Base-by-base conservation (phyloP, 2,329 filamentous ascomycete species). In the Colletotrichum endophyticum region DNA sequence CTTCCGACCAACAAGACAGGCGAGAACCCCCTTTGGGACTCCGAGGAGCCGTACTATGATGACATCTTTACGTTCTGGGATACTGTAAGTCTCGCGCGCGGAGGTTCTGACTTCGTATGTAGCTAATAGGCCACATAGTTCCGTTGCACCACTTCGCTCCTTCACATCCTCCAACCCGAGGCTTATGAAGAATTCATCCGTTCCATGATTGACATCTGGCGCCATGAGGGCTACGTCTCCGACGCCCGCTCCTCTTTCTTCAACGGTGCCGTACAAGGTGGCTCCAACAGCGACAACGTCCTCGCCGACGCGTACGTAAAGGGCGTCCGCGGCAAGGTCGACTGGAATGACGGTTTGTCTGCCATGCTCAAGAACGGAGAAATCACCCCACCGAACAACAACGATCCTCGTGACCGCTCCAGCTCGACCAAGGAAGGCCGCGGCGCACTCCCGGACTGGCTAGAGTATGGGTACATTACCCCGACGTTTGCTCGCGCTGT, bases 61-160 rank as follows among this genome's bases (percentile, higher is more conserved):
- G 93, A 95, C 75, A 91, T 93, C 19, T 94, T 94, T 80, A 95
- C 93, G 0, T 89, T 93, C 27, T 95, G 94, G 93, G 90, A 91
- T 75, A 84, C 81, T 30, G 79, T 82, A 70, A 68, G 79, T 69
- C 22, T 12, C 16, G 22, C 9, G 13, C 62, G 22, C n/a, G 6
- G n/a, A 7, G 16, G 12, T 11, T 39, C n/a, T 11, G 8, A 11
- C 16, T 19, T 27, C 8, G 36, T 16, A 8, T 3, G 19, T 22
- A 16, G 25, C 34, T 64, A 36, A 64, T 25, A 15, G 6, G n/a
- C 30, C n/a, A 79, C 16, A 7, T 12, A 84, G 80, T 93, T 94
- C 82, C 90, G 93, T 27, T 94, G 92, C 81, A 90, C 91, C 1
- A 94, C 91, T 0, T 84, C 92, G 1, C 86, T 95, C 1, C 88